These are phyloP conservation scores for Populus nigra DNA, from an alignment of 345 rosid genomes.

Conservation along the genomic window DNA sequence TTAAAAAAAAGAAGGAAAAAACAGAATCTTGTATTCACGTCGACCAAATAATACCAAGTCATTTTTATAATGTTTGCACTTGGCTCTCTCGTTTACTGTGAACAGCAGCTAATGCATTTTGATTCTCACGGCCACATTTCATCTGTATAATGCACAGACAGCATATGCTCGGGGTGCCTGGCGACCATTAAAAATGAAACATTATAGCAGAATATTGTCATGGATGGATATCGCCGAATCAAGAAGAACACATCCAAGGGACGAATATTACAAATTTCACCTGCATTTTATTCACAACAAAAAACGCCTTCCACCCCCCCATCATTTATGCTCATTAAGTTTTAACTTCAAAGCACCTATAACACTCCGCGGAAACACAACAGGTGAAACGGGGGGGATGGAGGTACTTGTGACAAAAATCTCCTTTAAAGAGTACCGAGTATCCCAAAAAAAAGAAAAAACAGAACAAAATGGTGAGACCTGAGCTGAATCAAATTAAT, in stretches of 20 bases:
- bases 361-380: conserved; percentile 30
- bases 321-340: conserved; percentile 7
- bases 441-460: conserved; percentile 11
- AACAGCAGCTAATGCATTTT: background rate
- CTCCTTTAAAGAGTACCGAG: conserved; percentile 15
- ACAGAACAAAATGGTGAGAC: conserved; percentile 1
- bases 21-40: too few relatives aligned
- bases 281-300: conserved; percentile 41
- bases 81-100: background rate
- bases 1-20: too few relatives aligned
- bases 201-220: background rate
- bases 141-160: background rate
- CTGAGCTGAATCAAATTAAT: conserved; percentile 21
- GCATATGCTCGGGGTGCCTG: background rate
- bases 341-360: conserved; percentile 26
- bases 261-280: conserved; percentile 31
- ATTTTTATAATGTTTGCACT: background rate
- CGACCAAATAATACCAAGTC: background rate
- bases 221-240: background rate
- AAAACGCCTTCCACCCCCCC: conserved; percentile 37
- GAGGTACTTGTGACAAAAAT: conserved; percentile 31
- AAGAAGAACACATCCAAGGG: background rate
- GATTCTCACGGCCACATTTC: background rate
- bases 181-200: background rate
- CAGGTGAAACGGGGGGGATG: conserved; percentile 41